These are phyloP conservation scores for Clavariopsis aquatica DNA, from an alignment of 495 filamentous ascomycete genomes.

Conservation along the genomic window DNA sequence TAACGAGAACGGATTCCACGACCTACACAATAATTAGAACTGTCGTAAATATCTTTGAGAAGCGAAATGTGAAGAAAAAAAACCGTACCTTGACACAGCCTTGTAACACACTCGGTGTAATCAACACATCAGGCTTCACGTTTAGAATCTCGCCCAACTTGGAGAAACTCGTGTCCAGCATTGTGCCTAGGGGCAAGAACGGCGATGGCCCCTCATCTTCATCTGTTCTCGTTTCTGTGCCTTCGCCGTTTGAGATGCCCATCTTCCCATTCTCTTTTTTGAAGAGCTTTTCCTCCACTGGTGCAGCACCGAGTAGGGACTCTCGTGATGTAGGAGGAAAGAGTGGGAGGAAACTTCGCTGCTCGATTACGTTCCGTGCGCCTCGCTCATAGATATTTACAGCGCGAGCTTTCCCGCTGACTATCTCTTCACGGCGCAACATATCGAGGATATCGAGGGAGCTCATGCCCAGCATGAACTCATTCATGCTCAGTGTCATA, in stretches of 20 bases:
- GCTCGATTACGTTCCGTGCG: slow-evolving; percentile 74
- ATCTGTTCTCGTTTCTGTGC: neutral
- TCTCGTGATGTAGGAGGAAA: slow-evolving; percentile 74
- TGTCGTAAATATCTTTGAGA: no score
- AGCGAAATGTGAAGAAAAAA: no score
- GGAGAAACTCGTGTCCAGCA: slow-evolving; percentile 79
- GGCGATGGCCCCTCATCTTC: slow-evolving; percentile 52
- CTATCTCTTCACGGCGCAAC: slow-evolving; percentile 73
- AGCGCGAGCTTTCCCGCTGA: slow-evolving; percentile 57
- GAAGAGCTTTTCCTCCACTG: slow-evolving; percentile 18
- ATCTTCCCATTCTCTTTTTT: neutral
- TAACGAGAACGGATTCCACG: slow-evolving; percentile 77
- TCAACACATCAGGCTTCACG: slow-evolving; percentile 78
- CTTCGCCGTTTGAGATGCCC: neutral
- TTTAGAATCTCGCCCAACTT: slow-evolving; percentile 89
- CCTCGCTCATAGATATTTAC: slow-evolving; percentile 65
- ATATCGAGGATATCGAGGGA: slow-evolving; percentile 82
- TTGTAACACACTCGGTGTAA: slow-evolving; percentile 78
- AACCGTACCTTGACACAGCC: slow-evolving; percentile 86
- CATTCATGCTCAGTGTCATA: slow-evolving; percentile 82
- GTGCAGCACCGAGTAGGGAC: slow-evolving; percentile 45
- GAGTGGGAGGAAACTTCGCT: slow-evolving; percentile 85
- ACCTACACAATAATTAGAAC: slow-evolving; percentile 55
- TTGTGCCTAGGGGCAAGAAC: slow-evolving; percentile 60
- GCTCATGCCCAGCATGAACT: slow-evolving; percentile 74